These are phyloP conservation scores for Lodderomyces jiufengensis DNA, from an alignment of 1,139 yeast genomes.

Conservation along the genomic window DNA sequence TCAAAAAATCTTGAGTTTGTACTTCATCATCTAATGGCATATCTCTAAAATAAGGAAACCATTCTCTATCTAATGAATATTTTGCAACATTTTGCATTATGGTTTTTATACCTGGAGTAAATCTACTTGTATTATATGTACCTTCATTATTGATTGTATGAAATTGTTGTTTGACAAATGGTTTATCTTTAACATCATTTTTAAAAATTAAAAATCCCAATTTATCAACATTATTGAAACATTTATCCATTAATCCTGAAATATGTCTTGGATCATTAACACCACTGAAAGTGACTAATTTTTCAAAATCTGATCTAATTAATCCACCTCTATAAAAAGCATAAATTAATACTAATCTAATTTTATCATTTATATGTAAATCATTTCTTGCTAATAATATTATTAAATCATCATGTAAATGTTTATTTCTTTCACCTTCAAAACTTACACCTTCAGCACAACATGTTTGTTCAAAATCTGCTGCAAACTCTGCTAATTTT, in stretches of 20 bases:
- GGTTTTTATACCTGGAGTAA: constrained; percentile 65
- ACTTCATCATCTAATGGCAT: constrained; percentile 64
- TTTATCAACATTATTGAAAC: constrained; percentile 62
- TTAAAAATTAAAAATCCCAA: constrained; percentile 71
- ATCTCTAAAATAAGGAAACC: constrained; percentile 76
- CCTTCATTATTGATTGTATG: constrained; percentile 68
- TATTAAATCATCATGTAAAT: constrained; percentile 65
- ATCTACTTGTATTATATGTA: constrained; percentile 72
- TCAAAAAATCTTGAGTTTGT: too few relatives aligned
- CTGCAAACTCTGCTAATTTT: constrained; percentile 56
- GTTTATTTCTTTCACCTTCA: constrained; percentile 64
- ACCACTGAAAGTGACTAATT: constrained; percentile 68
- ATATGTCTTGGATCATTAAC: constrained; percentile 57
- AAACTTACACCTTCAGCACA: constrained; percentile 70
- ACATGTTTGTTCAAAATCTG: constrained; percentile 72
- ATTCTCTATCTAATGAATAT: constrained; percentile 49
- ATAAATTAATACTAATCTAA: constrained; percentile 74
- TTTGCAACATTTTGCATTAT: constrained; percentile 48
- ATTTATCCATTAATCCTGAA: constrained; percentile 38
- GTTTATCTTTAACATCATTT: constrained; percentile 34
- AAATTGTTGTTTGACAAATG: constrained; percentile 44
- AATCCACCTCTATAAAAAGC: constrained; percentile 84
- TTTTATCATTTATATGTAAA: constrained; percentile 58
- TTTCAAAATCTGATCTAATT: constrained; percentile 66
- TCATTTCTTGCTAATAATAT: constrained; percentile 52